Conservation (phyloP, 2,329 filamentous ascomycete species). For the Fusarium buharicum region DNA sequence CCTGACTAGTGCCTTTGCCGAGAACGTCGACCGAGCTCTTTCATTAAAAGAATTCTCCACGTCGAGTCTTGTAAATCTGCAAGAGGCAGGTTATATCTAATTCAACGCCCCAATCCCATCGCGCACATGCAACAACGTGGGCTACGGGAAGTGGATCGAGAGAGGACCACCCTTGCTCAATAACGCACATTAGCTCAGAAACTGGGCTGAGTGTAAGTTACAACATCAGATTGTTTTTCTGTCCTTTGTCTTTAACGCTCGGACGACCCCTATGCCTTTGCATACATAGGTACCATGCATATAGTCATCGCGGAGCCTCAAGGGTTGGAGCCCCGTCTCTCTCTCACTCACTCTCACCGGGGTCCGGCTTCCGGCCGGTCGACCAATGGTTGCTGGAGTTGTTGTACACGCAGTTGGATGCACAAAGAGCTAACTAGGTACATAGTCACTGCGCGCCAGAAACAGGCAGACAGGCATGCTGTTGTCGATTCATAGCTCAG, state of each 20-base stretch:
- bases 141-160: constrained; percentile 31
- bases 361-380: constrained; percentile 7
- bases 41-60: not conserved
- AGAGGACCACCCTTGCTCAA: constrained; percentile 6
- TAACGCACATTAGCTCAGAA: constrained; percentile 17
- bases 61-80: constrained; percentile 2
- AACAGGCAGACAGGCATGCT: not conserved
- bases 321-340: not conserved
- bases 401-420: constrained; percentile 21
- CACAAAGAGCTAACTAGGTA: too few species aligned
- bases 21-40: constrained; percentile 36
- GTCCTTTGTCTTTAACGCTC: too few species aligned
- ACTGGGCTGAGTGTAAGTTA: constrained; percentile 1
- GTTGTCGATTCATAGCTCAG: constrained; percentile 23
- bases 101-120: constrained; percentile 34
- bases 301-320: too few species aligned
- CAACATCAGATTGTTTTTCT: too few species aligned
- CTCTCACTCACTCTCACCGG: constrained; percentile 7
- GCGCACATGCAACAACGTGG: constrained; percentile 35
- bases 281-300: too few species aligned
- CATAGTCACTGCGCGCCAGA: too few species aligned
- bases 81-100: constrained; percentile 1
- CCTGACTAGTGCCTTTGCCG: constrained; percentile 25
- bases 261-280: not conserved
- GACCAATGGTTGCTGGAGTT: constrained; percentile 22